Conservation (phyloP, 768 basidiomycete genomes). For the Tylopilus plumbeoviolaceoides region DNA sequence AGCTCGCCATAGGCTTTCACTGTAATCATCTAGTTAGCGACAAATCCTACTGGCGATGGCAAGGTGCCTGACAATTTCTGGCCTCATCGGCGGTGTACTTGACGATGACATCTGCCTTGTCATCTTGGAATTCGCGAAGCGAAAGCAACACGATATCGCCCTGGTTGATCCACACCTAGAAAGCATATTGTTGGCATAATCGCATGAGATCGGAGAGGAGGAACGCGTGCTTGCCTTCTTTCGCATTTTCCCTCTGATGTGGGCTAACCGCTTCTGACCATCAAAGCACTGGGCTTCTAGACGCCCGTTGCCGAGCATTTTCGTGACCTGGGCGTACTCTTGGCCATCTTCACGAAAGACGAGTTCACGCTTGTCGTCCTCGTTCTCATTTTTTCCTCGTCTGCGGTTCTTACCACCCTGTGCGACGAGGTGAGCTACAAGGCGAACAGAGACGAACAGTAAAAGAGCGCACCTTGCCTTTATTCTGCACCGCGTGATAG, state of each 20-base stretch:
- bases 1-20: slow-evolving; percentile 98
- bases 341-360: slow-evolving; percentile 99
- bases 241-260: slow-evolving; percentile 98
- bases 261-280: slow-evolving; percentile 94
- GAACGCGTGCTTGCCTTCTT: slow-evolving; percentile 72
- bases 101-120: slow-evolving; percentile 98
- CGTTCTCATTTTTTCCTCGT: slow-evolving; percentile 99
- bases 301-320: slow-evolving; percentile 98
- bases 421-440: slow-evolving; percentile 4
- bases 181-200: slow-evolving; percentile 5
- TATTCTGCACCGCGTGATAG: slow-evolving; percentile 17
- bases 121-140: slow-evolving; percentile 97
- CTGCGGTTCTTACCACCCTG: slow-evolving; percentile 99
- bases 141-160: slow-evolving; percentile 95
- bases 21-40: slow-evolving; percentile 26
- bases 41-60: slow-evolving; percentile 1
- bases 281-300: slow-evolving; percentile 97
- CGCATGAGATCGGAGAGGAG: not conserved
- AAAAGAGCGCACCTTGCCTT: slow-evolving; percentile 23
- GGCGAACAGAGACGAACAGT: not conserved
- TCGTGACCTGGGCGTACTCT: slow-evolving; percentile 96
- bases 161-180: slow-evolving; percentile 97
- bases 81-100: slow-evolving; percentile 98
- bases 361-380: slow-evolving; percentile 96
- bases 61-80: slow-evolving; percentile 55